Conservation (phyloP, 2,329 filamentous ascomycete genomes). For the Fusarium oligoseptatum region DNA sequence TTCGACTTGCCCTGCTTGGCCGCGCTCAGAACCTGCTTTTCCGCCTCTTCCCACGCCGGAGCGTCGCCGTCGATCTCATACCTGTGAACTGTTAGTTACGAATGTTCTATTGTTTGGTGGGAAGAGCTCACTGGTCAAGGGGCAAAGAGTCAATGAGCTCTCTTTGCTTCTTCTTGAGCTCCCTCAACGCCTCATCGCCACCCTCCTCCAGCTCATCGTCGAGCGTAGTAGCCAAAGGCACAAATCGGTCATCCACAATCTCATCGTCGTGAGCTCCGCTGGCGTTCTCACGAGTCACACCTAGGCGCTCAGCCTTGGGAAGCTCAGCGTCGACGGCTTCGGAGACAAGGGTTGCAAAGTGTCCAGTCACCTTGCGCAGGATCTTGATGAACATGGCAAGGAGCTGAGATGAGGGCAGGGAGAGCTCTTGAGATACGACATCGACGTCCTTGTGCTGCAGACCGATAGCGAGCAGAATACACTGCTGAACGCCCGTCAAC, state of each 20-base stretch:
- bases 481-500: constrained; percentile 85
- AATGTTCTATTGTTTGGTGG: not conserved
- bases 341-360: constrained; percentile 82
- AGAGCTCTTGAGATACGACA: constrained; percentile 81
- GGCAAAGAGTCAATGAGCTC: constrained; percentile 92
- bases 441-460: constrained; percentile 92
- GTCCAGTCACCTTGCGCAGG: constrained; percentile 84
- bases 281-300: constrained; percentile 70
- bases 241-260: constrained; percentile 73
- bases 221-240: constrained; percentile 77
- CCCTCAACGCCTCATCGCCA: constrained; percentile 79
- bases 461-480: constrained; percentile 90
- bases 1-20: constrained; percentile 68
- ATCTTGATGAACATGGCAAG: constrained; percentile 99
- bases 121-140: constrained; percentile 72
- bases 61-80: constrained; percentile 75
- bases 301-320: constrained; percentile 68
- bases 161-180: constrained; percentile 83
- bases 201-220: constrained; percentile 89
- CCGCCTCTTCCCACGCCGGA: constrained; percentile 76
- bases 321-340: constrained; percentile 78
- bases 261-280: constrained; percentile 78
- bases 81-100: constrained; percentile 51
- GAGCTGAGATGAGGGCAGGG: constrained; percentile 80
- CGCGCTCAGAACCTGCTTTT: constrained; percentile 78